Evolutionary conservation across 192 early-diverging fungal genomes (phyloP).

Genomic region (Polychytrium aggregatum): DNA sequence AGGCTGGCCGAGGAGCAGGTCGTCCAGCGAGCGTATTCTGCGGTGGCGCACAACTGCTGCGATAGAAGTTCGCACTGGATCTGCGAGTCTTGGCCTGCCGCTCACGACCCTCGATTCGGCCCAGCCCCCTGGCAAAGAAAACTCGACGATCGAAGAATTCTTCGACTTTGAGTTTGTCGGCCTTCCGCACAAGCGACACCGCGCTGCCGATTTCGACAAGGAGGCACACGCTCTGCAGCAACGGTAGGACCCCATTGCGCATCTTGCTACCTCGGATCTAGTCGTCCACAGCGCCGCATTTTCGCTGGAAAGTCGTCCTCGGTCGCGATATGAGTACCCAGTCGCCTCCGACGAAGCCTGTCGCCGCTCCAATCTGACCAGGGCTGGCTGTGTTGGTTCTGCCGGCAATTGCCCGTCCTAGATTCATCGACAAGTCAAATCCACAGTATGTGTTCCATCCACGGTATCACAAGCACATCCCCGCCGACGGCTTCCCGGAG

Average conservation of each 20-base stretch:
- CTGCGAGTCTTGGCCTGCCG: no score
- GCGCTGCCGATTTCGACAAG: constrained; percentile 72
- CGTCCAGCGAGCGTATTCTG: no score
- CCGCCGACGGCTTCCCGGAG: constrained; percentile 87
- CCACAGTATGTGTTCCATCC: constrained; percentile 75
- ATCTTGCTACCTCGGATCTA: no score
- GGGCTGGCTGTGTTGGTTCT: not conserved
- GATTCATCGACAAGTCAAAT: constrained; percentile 58
- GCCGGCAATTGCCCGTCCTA: constrained; percentile 8
- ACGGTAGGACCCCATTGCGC: no score
- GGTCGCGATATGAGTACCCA: not conserved
- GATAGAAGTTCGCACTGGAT: no score
- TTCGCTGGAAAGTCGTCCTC: no score
- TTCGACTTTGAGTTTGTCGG: constrained; percentile 86
- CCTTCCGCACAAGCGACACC: constrained; percentile 82
- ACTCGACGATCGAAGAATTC: constrained; percentile 66
- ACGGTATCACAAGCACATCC: constrained; percentile 80
- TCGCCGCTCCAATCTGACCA: constrained; percentile 6
- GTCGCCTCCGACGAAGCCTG: constrained; percentile 1
- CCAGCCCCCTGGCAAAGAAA: constrained; percentile 73
- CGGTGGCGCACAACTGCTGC: no score
- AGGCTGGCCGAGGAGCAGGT: no score
- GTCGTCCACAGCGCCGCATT: no score
- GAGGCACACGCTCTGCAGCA: constrained; percentile 51
- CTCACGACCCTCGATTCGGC: no score